A percentile compares a stretch with the other conserved stretches of the same genome.
phyloP scores from a whole-genome alignment of 2,329 filamentous ascomycete species.

The Laburnicola sp. region DNA sequence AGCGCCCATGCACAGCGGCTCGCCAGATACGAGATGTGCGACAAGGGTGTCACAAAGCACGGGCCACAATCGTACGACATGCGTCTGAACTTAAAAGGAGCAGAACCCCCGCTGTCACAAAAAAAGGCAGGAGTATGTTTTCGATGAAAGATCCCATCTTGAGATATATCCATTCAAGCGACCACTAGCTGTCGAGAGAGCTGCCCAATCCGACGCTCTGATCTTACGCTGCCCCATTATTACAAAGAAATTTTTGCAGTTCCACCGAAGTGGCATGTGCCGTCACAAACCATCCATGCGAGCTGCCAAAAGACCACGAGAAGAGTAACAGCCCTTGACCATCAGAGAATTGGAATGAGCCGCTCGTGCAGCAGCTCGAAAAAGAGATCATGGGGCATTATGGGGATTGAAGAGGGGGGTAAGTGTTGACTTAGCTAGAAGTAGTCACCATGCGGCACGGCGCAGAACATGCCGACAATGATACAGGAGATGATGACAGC shows the following conservation, averaged over 20 bases:
- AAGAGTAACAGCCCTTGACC: background rate
- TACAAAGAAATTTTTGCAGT: constrained; percentile 2
- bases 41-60: background rate
- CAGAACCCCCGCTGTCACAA: background rate
- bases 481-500: constrained; percentile 60
- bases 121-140: background rate
- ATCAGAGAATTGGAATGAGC: background rate
- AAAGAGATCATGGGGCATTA: background rate
- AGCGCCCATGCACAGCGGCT: no score
- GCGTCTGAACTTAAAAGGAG: background rate
- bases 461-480: constrained; percentile 68
- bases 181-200: background rate
- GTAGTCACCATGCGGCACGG: constrained; percentile 60
- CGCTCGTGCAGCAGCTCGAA: background rate
- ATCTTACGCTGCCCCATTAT: background rate
- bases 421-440: constrained; percentile 20
- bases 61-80: constrained; percentile 7
- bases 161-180: background rate
- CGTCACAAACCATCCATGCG: background rate
- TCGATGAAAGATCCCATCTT: background rate
- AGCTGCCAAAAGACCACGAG: background rate
- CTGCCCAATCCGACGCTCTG: background rate
- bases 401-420: background rate
- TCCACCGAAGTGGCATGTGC: background rate
- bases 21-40: background rate